Evolutionary conservation across 2,329 filamentous ascomycete species (phyloP), one percentile per base, ranked within the genome.

Genomic region (Thermothelomyces thermophilus): DNA sequence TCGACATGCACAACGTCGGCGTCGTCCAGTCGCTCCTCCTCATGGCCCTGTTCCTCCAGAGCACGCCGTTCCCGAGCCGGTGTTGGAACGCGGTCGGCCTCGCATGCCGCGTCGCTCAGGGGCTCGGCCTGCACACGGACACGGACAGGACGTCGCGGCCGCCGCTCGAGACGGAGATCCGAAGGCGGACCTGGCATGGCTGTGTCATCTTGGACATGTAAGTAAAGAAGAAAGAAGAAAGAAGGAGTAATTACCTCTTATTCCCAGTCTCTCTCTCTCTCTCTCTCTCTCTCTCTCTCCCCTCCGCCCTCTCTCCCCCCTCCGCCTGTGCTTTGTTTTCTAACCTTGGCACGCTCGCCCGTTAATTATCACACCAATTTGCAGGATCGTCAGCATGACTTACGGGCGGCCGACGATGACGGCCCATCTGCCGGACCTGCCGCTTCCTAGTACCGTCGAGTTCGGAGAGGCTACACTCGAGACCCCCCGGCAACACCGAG

Each of bases 51-150:
- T 62, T 65, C 17, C 58, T 73, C 3, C 70, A 73, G 39, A 66
- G 68, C 37, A 71, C 70, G 1, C 64, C 66, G 0, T 69, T 68
- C 45, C 65, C 69, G 0, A 65, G 62, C 19, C 61, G 67, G 8
- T 73, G 70, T 51, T 73, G 70, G 69, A 70, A 71, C 41, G 59
- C 66, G 0, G 64, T 71, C 4, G 71, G 70, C 1, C 44, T 73
- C 5, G 70, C 71, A 0, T 70, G 65, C 43, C 61, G 70, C 3
- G 59, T 71, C 9, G 70, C 68, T 0, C 66, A 69, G 39, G 69
- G 69, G 0, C 57, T 73, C 2, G 70, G 70, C 0, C 53, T 74
- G 30, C 70, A 73, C 46, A 62, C 63, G 7, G 60, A 57, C 35
- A 33, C 45, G 1, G 50, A 35, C 5, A 42, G 50, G 9, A 45